Conservation (phyloP, 768 basidiomycete genomes). For the Psilocybe tampanensis region DNA sequence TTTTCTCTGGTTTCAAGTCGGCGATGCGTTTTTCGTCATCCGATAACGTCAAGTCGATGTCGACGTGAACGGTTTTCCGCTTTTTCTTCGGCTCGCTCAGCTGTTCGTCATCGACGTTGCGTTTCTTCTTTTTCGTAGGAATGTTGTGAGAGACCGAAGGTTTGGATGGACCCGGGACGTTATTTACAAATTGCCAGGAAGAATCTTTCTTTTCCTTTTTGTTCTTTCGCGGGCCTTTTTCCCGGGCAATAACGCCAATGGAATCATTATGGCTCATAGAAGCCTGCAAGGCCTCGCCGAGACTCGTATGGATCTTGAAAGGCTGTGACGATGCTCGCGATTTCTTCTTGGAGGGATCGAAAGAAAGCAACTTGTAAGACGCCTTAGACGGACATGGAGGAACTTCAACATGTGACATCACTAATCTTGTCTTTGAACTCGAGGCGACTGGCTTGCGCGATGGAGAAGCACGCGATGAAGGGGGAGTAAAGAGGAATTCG, state of each 20-base stretch:
- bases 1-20: background rate
- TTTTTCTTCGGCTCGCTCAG: background rate
- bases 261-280: conserved; percentile 16
- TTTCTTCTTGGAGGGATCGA: background rate
- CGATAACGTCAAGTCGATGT: conserved; percentile 6
- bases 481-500: conserved; percentile 19
- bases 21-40: conserved; percentile 3
- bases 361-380: conserved; percentile 17
- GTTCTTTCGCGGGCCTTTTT: background rate
- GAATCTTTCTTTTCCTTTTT: background rate
- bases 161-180: background rate
- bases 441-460: background rate
- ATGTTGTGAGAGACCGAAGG: background rate
- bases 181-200: background rate
- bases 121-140: background rate
- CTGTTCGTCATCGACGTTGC: background rate
- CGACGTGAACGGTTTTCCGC: background rate
- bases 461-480: no score
- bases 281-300: conserved; percentile 16
- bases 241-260: background rate
- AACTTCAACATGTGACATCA: conserved; percentile 25
- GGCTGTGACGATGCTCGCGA: background rate
- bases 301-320: background rate
- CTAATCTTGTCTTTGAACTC: background rate
- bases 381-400: conserved; percentile 21